Base-by-base conservation (phyloP, 768 basidiomycete genomes). In the Pholiota microspora region DNA sequence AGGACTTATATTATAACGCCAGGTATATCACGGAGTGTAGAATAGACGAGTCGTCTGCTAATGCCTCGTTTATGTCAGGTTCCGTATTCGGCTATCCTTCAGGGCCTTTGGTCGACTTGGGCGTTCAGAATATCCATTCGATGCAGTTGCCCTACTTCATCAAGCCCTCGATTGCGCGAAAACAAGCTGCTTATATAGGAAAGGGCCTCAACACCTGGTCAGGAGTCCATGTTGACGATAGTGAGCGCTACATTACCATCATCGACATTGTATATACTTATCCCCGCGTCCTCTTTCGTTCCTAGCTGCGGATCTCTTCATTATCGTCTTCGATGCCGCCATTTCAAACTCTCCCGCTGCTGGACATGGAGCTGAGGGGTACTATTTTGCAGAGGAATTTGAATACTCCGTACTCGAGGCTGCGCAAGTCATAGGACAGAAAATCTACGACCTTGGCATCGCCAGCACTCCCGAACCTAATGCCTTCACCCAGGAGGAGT, bases 171-270 rank as follows among this genome's bases (percentile, higher is more conserved):
- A 58, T 85, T 36, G 69, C 62, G 56, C 72, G 85, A 32, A 73
- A 73, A 1, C 73, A 75, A 29, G 83, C 73, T 0, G 83, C 81
- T 12, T 67, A 81, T 59, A 69, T 86, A 1, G 83, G 85, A 1
- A 63, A 73, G 31, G 85, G 86, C 0, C 68, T 73, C 59, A 83
- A 85, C 49, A 28, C 80, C 9, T 88, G 83, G 85, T 75, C 77
- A 0, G 69, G 81, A 51, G 78, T 84, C 3, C 63, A 81, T 55
- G 72, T 82, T 34, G 67, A 80, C 31, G 82, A 85, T 36, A 57
- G 82, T 82, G 44, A 53, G 73, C 45, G 6, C 31, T 15, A 13
- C 5, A 2, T 16, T 25, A 16, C n/a, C 21, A 2, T 38, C 31
- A 4, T 7, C 7, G 9, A 21, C 2, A 31, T 23, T 12, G 10